A percentile compares a stretch with the other conserved stretches of the same genome.
phyloP scores from a whole-genome alignment of 2,329 filamentous ascomycete species.

The Macrophomina tecta region DNA sequence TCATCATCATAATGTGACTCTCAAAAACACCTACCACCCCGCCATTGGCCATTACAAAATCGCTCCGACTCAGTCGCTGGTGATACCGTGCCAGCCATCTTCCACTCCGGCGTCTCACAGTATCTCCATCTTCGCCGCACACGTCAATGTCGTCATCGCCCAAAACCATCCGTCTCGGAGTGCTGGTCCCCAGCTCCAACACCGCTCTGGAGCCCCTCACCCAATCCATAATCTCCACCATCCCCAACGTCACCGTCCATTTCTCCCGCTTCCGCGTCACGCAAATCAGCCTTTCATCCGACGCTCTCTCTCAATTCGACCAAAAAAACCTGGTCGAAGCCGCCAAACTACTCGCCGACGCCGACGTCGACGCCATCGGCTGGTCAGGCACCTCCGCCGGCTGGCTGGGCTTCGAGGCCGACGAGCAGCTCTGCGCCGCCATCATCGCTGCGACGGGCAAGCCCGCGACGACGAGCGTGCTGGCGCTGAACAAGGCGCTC shows the following conservation, averaged over 20 bases:
- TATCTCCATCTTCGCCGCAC: background rate
- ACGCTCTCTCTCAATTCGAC: conserved; percentile 42
- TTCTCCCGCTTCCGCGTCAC: conserved; percentile 53
- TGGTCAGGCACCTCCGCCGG: conserved; percentile 42
- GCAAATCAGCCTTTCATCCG: conserved; percentile 44
- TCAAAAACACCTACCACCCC: too few relatives aligned
- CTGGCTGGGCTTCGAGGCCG: conserved; percentile 40
- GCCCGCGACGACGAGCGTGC: conserved; percentile 49
- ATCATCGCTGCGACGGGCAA: conserved; percentile 48
- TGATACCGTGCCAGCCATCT: background rate
- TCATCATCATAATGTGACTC: background rate
- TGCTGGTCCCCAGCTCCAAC: conserved; percentile 54
- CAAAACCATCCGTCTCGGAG: conserved; percentile 39
- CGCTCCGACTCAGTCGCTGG: too few relatives aligned
- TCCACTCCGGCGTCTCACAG: background rate
- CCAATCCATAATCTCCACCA: conserved; percentile 24
- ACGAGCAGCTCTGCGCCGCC: conserved; percentile 46
- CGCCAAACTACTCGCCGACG: conserved; percentile 38
- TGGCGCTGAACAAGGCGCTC: conserved; percentile 48
- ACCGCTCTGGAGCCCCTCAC: conserved; percentile 53
- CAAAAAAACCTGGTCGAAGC: conserved; percentile 31
- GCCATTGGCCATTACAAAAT: too few relatives aligned
- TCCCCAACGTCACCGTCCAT: conserved; percentile 47
- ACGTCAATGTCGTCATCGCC: conserved; percentile 6
- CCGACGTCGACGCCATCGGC: conserved; percentile 38